Base-by-base conservation (phyloP, 2,329 filamentous ascomycete species). In the Macroventuria anomochaeta region DNA sequence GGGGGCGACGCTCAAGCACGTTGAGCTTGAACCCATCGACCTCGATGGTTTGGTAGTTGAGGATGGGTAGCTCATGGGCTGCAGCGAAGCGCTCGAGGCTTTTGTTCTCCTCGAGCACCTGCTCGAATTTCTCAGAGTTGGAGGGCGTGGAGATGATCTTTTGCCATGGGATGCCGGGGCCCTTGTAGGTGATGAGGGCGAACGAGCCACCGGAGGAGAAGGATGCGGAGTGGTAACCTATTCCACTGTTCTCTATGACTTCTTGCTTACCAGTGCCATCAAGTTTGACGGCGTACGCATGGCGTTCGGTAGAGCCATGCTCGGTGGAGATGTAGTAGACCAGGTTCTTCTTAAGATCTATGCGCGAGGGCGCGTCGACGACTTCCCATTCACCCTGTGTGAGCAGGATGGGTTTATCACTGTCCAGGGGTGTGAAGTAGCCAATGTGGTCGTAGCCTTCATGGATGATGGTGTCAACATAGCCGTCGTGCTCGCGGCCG, bases 301-400 rank as follows among this genome's bases (percentile, higher is more conserved):
- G 95, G 38, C 95, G 88, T 73, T 97, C 89, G 34, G 91, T 95
- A 5, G 93, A 89, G 3, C 89, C 89, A 63, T 95, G 88, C 70
- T 93, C 92, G 1, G 95, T 95, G 1, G 87, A 88, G 42, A 92
- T 80, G 69, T 96, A 97, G 75, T 99, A 99, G 11, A 97, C 92
- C 7, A 96, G 75, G 65, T 96, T 96, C 61, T 89, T 88, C 62
- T 86, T 83, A 32, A 97, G 76, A 70, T 97, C 93, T 20, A 99
- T 84, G 0, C 90, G 89, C 2, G 91, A 90, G 0, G 93, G 91
- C 0, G 89, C 91, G 46, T 88, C 81, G 3, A 91, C 90, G 0
- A 99, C 93, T 74, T 99, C 96, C 93, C 93, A 99, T 26, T 88
- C 74, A 5, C 95, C 95, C 31, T 89, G 87, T 0, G 95, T 99